phyloP scores from a whole-genome alignment of 495 filamentous ascomycete genomes.

The Pyronema omphalodes region DNA sequence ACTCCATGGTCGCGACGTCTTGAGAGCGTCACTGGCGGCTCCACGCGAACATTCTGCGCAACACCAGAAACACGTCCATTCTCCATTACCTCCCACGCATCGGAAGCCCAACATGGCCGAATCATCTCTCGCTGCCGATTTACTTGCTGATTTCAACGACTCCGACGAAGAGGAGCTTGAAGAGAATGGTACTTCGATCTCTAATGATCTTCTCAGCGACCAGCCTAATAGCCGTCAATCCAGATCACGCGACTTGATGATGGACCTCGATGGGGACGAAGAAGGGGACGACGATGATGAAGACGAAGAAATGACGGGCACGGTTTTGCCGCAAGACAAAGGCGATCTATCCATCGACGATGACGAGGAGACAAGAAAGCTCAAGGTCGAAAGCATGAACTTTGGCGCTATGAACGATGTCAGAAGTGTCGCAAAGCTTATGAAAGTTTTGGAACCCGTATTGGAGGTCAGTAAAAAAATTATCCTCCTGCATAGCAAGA shows the following conservation, averaged over 20 bases:
- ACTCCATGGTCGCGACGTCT: too few relatives aligned
- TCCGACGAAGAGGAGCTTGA: constrained; percentile 33
- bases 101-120: constrained; percentile 32
- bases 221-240: constrained; percentile 13
- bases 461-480: constrained; percentile 45
- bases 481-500: background rate
- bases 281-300: constrained; percentile 26
- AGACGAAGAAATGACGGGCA: constrained; percentile 39
- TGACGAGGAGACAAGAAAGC: constrained; percentile 51
- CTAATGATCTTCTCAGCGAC: constrained; percentile 6
- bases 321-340: constrained; percentile 22
- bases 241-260: constrained; percentile 24
- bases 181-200: constrained; percentile 9
- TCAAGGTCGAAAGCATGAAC: constrained; percentile 63
- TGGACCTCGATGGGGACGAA: constrained; percentile 34
- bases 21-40: too few relatives aligned
- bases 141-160: constrained; percentile 80
- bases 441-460: constrained; percentile 59
- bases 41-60: too few relatives aligned
- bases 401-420: constrained; percentile 53
- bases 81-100: too few relatives aligned
- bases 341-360: constrained; percentile 32
- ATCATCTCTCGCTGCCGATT: constrained; percentile 60
- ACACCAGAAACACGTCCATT: too few relatives aligned
- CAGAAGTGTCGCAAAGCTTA: constrained; percentile 50